Conservation (phyloP, 2,329 filamentous ascomycete genomes). For the Sarocladium kiliense region DNA sequence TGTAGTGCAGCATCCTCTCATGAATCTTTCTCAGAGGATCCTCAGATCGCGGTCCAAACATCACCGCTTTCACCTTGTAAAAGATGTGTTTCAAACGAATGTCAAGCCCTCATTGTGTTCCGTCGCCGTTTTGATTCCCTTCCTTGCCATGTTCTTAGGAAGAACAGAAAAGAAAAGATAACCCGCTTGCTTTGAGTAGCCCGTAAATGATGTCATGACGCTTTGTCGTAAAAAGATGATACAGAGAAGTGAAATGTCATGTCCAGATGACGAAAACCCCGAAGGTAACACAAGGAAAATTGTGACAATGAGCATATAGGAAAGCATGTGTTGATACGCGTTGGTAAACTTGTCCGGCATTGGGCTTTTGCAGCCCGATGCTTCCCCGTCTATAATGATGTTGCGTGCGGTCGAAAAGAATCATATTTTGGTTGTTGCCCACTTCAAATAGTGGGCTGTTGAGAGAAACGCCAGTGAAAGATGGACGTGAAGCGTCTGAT, state of each 20-base stretch:
- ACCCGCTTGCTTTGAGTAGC: background rate
- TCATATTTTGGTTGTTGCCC: background rate
- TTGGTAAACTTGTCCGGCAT: background rate
- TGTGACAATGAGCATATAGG: conserved; percentile 1
- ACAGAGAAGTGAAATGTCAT: conserved; percentile 5
- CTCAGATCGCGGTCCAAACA: background rate
- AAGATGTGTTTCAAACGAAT: background rate
- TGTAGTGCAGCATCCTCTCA: background rate
- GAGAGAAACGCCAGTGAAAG: background rate
- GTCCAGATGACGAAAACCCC: conserved; percentile 6
- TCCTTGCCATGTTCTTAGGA: background rate
- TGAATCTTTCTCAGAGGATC: background rate
- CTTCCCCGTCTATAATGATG: conserved; percentile 5
- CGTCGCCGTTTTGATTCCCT: background rate
- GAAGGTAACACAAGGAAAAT: conserved; percentile 9
- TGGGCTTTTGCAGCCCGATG: background rate
- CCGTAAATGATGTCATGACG: conserved; percentile 1
- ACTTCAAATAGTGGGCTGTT: background rate
- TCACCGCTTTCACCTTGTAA: background rate
- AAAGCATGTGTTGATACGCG: background rate
- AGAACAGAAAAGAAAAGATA: background rate
- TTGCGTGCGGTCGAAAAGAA: conserved; percentile 3
- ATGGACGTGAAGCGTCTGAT: conserved; percentile 8
- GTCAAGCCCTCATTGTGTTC: background rate
- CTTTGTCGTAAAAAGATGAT: background rate